phyloP scores from a whole-genome alignment of 192 early-diverging fungal species.

The Oehlia diaphana region DNA sequence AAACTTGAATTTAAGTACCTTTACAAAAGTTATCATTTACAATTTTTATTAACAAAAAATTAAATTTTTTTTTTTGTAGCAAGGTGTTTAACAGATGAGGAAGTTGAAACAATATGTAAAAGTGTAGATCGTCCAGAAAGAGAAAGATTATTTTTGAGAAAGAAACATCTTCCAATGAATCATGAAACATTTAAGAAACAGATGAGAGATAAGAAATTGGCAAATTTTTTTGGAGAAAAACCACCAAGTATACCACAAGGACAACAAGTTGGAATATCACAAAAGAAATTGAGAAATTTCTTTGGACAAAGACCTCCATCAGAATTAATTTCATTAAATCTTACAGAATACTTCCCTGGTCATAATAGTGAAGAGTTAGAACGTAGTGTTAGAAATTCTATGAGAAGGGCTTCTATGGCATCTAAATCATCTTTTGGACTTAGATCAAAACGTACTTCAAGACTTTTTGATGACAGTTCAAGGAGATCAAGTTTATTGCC shows the following conservation, averaged over 20 bases:
- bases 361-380: slow-evolving; percentile 37
- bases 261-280: slow-evolving; percentile 19
- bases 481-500: not conserved
- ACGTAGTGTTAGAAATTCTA: slow-evolving; percentile 29
- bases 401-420: slow-evolving; percentile 37
- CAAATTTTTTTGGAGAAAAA: slow-evolving; percentile 30
- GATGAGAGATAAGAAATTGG: slow-evolving; percentile 40
- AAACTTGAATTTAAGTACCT: not conserved
- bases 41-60: not conserved
- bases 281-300: slow-evolving; percentile 67
- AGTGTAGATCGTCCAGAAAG: slow-evolving; percentile 64
- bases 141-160: slow-evolving; percentile 71
- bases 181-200: slow-evolving; percentile 53
- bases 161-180: slow-evolving; percentile 63
- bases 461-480: slow-evolving; percentile 7
- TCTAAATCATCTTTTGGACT: slow-evolving; percentile 7
- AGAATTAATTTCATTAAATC: slow-evolving; percentile 88
- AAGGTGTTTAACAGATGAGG: slow-evolving; percentile 71
- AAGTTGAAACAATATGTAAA: slow-evolving; percentile 75
- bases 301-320: slow-evolving; percentile 95
- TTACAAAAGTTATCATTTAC: not conserved
- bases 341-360: slow-evolving; percentile 88
- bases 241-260: slow-evolving; percentile 2
- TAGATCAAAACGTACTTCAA: slow-evolving; percentile 26
- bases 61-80: slow-evolving; percentile 36